Base-by-base conservation (phyloP, 768 basidiomycete species). In the Pleurotus eryngii region DNA sequence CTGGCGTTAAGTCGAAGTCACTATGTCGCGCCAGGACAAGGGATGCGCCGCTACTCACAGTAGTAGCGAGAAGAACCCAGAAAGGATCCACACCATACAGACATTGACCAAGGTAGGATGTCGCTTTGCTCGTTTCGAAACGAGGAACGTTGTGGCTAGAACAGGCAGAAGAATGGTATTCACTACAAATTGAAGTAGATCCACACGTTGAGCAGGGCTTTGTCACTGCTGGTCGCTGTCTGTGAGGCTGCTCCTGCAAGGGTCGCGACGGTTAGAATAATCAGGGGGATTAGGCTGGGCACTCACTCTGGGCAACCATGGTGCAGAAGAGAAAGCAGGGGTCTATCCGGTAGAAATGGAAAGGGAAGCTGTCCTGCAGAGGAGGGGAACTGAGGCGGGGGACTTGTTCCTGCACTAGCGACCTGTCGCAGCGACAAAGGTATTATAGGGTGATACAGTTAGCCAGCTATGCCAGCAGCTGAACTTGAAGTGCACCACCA, bases 31-130 rank as follows among this genome's bases (percentile, higher is more conserved):
- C 30, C 30, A 35, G 18, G 45, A 20, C 1, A 2, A n/a, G 38
- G 14, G 5, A 24, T 6, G 17, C n/a, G 9, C 3, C 42, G 3
- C 8, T 18, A 59, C 78, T 63, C 58, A 80, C 77, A 82, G 68
- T 35, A 82, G 62, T 3, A 74, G 65, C 9, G 76, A 72, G 56
- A 72, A 74, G 18, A 78, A 63, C 2, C 76, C 77, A 3, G 77
- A 74, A 17, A 81, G 61, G 15, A 80, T 77, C 77, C 78, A 80
- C 8, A 76, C 76, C 22, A 77, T 69, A 59, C 76, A 79, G 3
- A 80, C 65, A 54, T 79, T 81, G 45, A 81, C 67, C 40, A 82
- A 65, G 1, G 74, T 73, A 1, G 75, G 74, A 59, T 78, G 78
- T 45, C 77, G 72, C 45, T 67, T 70, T 1, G 62, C 72, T 3